These are phyloP conservation scores for Porphyra umbilicalis DNA, from an alignment of 31 red algal species.

Conservation along the genomic window DNA sequence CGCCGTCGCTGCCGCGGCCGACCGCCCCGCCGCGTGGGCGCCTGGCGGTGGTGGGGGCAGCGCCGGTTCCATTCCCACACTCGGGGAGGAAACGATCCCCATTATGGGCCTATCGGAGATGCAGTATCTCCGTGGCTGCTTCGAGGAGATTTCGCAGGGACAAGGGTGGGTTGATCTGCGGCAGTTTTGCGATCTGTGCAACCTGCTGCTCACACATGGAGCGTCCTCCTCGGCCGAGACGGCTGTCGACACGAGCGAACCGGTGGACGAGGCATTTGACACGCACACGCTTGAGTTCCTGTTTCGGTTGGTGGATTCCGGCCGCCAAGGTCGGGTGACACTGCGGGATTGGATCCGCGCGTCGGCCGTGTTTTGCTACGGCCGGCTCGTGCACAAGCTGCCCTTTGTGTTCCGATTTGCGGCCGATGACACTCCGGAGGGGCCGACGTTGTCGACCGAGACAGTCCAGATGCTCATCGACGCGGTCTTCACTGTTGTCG, in stretches of 20 bases:
- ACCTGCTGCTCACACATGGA: not conserved
- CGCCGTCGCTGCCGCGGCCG: not conserved
- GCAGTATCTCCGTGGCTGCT: not conserved
- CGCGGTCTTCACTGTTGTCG: not conserved
- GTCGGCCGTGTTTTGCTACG: slow-evolving; percentile 20
- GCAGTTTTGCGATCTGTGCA: not conserved
- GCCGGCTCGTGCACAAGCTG: slow-evolving; percentile 2
- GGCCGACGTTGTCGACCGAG: not conserved
- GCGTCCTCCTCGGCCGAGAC: not conserved
- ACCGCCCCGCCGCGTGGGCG: not conserved
- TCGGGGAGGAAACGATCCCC: not conserved
- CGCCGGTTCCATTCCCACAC: not conserved
- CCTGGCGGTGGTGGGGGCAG: not conserved
- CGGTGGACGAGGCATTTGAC: not conserved
- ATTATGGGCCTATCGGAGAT: not conserved
- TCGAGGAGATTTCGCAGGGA: not conserved
- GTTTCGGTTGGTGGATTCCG: slow-evolving; percentile 19
- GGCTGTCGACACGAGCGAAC: not conserved
- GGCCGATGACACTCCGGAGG: slow-evolving; percentile 12
- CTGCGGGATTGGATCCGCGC: slow-evolving; percentile 25
- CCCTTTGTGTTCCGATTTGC: slow-evolving; percentile 24
- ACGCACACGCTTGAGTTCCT: not conserved
- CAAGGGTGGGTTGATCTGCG: not conserved
- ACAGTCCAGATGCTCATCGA: slow-evolving; percentile 2
- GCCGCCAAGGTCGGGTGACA: slow-evolving; percentile 2